Conservation (phyloP, 441 rosid genomes). For the Eutrema salsugineum region DNA sequence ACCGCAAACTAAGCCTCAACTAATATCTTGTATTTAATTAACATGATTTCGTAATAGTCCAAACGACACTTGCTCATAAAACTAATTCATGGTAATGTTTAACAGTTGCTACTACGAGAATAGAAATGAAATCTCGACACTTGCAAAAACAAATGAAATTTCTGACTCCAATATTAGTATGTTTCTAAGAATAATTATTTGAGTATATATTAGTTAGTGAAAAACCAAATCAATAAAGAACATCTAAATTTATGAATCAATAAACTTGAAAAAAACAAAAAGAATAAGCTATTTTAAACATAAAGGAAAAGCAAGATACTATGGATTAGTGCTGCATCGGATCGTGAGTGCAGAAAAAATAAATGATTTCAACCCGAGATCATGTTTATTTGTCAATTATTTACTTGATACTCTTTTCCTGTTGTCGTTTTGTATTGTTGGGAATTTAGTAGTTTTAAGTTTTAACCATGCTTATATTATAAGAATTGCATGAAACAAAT, state of each 20-base stretch:
- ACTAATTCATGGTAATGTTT: not conserved
- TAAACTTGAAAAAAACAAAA: not conserved
- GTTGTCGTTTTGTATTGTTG: not conserved
- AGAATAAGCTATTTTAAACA: not conserved
- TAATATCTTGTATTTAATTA: not conserved
- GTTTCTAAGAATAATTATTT: not conserved
- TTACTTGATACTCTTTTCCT: not conserved
- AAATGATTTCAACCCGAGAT: not conserved
- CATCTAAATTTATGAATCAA: not conserved
- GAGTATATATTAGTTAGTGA: not conserved
- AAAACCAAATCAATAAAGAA: not conserved
- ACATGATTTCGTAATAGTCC: conserved; percentile 2
- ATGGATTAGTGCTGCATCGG: conserved; percentile 29
- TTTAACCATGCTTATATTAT: not conserved
- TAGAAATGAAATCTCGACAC: not conserved
- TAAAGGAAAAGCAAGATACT: not conserved
- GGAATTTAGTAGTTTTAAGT: conserved; percentile 2
- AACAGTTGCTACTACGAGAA: conserved; percentile 13
- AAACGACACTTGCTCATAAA: conserved; percentile 1
- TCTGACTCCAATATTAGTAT: not conserved
- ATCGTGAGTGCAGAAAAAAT: conserved; percentile 15
- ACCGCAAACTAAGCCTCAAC: conserved; percentile 30
- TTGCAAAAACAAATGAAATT: not conserved
- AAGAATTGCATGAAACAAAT: conserved; percentile 8
- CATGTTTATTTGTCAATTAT: not conserved